Conservation (phyloP, 495 filamentous ascomycete genomes). For the Aspergillus haitiensis region DNA sequence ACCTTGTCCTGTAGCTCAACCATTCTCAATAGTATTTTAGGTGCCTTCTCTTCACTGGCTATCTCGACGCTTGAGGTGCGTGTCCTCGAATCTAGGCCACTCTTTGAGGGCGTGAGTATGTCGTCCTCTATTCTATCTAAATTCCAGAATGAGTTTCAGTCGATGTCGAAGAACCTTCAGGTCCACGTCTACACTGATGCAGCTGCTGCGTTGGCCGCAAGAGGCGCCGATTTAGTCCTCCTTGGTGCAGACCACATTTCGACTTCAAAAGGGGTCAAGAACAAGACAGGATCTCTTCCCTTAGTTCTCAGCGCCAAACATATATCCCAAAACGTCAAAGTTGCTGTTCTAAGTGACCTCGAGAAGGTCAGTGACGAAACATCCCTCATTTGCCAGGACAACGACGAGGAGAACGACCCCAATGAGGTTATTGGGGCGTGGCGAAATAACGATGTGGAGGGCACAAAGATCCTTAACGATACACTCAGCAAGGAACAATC, state of each 20-base stretch:
- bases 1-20: conserved; percentile 64
- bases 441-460: conserved; percentile 33
- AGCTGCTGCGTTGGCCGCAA: conserved; percentile 53
- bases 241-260: conserved; percentile 66
- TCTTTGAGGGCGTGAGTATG: conserved; percentile 62
- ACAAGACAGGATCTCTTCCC: conserved; percentile 65
- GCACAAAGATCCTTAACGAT: conserved; percentile 24
- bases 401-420: conserved; percentile 52
- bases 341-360: conserved; percentile 56
- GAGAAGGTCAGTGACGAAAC: conserved; percentile 59
- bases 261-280: conserved; percentile 53
- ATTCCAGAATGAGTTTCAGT: conserved; percentile 26
- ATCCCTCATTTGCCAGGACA: conserved; percentile 32
- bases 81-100: conserved; percentile 65
- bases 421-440: conserved; percentile 50
- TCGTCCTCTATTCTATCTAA: conserved; percentile 46
- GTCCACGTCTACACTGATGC: conserved; percentile 62
- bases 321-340: conserved; percentile 40
- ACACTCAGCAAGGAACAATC: neutral
- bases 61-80: conserved; percentile 50
- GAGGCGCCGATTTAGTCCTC: conserved; percentile 52
- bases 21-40: conserved; percentile 46
- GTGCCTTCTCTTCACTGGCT: conserved; percentile 29
- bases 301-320: conserved; percentile 51
- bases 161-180: conserved; percentile 24